Base-by-base conservation (phyloP, 495 filamentous ascomycete species). In the Hypomontagnella submonticulosa region DNA sequence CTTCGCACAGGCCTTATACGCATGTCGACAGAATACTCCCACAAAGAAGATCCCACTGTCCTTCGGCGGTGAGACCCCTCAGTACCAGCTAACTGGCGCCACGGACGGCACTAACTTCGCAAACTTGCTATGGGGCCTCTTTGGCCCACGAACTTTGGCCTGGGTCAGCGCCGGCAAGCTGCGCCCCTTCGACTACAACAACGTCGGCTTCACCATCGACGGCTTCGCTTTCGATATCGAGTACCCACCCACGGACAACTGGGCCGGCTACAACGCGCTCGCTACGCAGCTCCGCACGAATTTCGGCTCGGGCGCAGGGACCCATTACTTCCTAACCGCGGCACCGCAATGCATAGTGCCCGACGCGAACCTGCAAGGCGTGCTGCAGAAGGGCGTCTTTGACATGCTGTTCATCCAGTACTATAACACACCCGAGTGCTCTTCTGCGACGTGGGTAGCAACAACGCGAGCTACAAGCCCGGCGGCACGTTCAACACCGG, bases 341-440 rank as follows among this genome's bases (percentile, higher is more conserved):
- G 84, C 87, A 30, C 87, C 87, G 46, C 86, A 89, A 51, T 90
- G 87, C 68, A 78, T 82, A 0, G 82, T 83, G 20, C 76, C 68
- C 63, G 71, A 76, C 33, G 74, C 76, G n/a, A 78, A 83, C 33
- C 76, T 88, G 52, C 77, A 80, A 27, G 76, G 77, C 3, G 81
- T 85, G 33, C 82, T 92, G 27, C 69, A 77, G 47, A 77, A 74
- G 0, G 77, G 79, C 33, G 57, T 70, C 9, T 84, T 89, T 56
- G 89, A 92, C 67, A 84, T 86, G 46, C 73, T 90, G 12, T 90
- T 85, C 72, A 79, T 89, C 11, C 89, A 90, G 68, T 90, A 88
- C 79, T 90, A 89, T 75, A 88, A 90, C 79, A 89, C 88, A 70
- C 55, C 65, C 18, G 65, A 63, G 12, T 90, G 88, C 74, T 83